phyloP scores from a whole-genome alignment of 1,139 yeast species.

The Kodamaea plutei region DNA sequence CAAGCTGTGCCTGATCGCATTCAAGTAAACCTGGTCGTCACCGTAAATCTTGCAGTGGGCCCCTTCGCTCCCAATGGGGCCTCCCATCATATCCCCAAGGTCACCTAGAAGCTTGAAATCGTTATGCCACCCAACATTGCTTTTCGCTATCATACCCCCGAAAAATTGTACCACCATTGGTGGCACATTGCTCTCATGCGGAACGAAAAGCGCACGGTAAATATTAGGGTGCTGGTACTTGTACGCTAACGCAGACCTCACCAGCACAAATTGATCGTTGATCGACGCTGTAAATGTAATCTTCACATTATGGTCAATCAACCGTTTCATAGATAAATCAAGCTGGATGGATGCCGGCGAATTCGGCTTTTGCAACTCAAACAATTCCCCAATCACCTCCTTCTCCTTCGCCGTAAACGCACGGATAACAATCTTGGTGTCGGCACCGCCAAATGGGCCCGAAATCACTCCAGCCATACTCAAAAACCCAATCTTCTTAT shows the following conservation, averaged over 20 bases:
- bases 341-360: slow-evolving; percentile 30
- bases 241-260: slow-evolving; percentile 42
- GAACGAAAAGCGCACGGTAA: slow-evolving; percentile 33
- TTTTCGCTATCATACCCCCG: slow-evolving; percentile 30
- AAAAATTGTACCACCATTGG: slow-evolving; percentile 29
- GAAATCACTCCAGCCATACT: slow-evolving; percentile 43
- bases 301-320: slow-evolving; percentile 43
- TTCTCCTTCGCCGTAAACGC: slow-evolving; percentile 46
- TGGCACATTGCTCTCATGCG: slow-evolving; percentile 24
- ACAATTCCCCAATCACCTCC: slow-evolving; percentile 45
- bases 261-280: slow-evolving; percentile 43
- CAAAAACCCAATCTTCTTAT: slow-evolving; percentile 38
- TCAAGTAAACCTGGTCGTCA: slow-evolving; percentile 24
- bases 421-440: slow-evolving; percentile 43
- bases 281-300: slow-evolving; percentile 46
- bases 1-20: slow-evolving; percentile 30
- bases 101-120: slow-evolving; percentile 33
- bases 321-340: slow-evolving; percentile 26
- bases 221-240: slow-evolving; percentile 52
- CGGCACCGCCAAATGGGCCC: slow-evolving; percentile 45
- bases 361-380: slow-evolving; percentile 41
- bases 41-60: slow-evolving; percentile 28
- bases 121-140: slow-evolving; percentile 31
- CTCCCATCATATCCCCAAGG: slow-evolving; percentile 29
- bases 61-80: slow-evolving; percentile 19